Conservation (phyloP, 1,284 basidiomycete genomes). For the Earliella scabrosa region DNA sequence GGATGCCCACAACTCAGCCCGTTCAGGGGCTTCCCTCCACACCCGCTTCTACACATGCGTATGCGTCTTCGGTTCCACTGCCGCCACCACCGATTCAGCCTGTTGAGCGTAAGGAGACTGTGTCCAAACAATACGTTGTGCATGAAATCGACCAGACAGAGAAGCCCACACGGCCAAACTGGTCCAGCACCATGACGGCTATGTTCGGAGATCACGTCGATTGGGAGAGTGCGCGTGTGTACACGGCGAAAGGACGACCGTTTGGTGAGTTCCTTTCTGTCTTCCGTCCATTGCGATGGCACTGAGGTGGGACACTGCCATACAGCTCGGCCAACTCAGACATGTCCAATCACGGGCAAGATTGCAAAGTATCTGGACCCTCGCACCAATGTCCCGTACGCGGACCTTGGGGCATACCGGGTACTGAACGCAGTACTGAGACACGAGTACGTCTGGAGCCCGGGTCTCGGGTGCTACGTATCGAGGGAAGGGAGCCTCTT, state of each 20-base stretch:
- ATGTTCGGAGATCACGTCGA: conserved; percentile 78
- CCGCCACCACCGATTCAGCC: conserved; percentile 29
- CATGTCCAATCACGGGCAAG: conserved; percentile 68
- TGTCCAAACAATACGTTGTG: conserved; percentile 66
- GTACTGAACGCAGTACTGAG: conserved; percentile 60
- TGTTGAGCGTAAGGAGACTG: conserved; percentile 45
- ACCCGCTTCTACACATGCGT: conserved; percentile 1
- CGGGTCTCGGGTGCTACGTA: conserved; percentile 57
- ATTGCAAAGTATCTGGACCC: conserved; percentile 77
- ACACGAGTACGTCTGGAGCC: conserved; percentile 71
- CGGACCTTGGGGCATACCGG: conserved; percentile 67
- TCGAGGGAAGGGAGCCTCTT: conserved; percentile 20
- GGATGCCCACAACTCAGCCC: conserved; percentile 23
- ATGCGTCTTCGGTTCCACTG: neutral
- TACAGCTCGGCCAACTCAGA: conserved; percentile 65
- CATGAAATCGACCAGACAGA: conserved; percentile 59
- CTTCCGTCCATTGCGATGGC: conserved; percentile 8
- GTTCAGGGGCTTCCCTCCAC: neutral
- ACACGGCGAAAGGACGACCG: conserved; percentile 61
- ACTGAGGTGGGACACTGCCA: conserved; percentile 4
- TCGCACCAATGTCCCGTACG: conserved; percentile 76
- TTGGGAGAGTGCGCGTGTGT: conserved; percentile 72
- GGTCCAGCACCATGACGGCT: conserved; percentile 75
- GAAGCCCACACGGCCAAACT: conserved; percentile 52
- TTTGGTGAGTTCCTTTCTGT: conserved; percentile 55